Evolutionary conservation across 2,329 filamentous ascomycete species (phyloP).

Genomic region (Neonectria punicea): DNA sequence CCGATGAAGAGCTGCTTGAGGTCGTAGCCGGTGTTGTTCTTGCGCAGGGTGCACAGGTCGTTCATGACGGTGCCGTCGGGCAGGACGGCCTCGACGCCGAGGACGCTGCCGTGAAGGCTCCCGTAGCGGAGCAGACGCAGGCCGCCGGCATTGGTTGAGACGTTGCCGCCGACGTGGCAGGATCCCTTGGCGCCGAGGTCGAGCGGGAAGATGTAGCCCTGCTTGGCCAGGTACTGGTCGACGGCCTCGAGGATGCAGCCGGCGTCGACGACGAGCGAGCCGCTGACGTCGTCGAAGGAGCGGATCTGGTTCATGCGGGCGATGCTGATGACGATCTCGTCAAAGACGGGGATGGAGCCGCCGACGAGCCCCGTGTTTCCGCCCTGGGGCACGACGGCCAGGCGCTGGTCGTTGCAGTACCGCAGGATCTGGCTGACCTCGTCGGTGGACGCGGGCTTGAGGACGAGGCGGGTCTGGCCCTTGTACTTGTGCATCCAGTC

Average conservation of each 20-base stretch:
- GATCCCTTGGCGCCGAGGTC: conserved; percentile 98
- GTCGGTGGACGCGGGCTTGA: conserved; percentile 85
- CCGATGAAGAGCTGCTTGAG: conserved; percentile 97
- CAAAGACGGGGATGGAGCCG: conserved; percentile 95
- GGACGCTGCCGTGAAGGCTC: conserved; percentile 90
- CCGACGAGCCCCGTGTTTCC: conserved; percentile 97
- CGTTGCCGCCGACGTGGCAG: conserved; percentile 95
- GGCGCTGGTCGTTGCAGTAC: conserved; percentile 93
- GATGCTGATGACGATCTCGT: conserved; percentile 95
- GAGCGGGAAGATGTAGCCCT: conserved; percentile 89
- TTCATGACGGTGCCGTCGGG: conserved; percentile 93
- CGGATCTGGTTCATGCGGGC: conserved; percentile 90
- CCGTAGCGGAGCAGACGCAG: conserved; percentile 91
- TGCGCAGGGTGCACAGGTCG: conserved; percentile 86
- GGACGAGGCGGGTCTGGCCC: conserved; percentile 85
- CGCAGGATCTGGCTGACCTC: conserved; percentile 91
- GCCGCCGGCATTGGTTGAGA: conserved; percentile 95
- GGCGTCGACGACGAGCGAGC: conserved; percentile 88
- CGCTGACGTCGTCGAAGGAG: conserved; percentile 92
- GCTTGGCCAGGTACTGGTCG: conserved; percentile 85
- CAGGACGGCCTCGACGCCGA: conserved; percentile 92
- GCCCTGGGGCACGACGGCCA: conserved; percentile 96
- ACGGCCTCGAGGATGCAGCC: conserved; percentile 91
- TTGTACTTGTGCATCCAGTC: conserved; percentile 99
- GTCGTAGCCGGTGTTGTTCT: conserved; percentile 99